Evolutionary conservation across 2,329 filamentous ascomycete genomes (phyloP), one percentile per base, ranked within the genome.

Genomic region (Aspergillus tanneri): DNA sequence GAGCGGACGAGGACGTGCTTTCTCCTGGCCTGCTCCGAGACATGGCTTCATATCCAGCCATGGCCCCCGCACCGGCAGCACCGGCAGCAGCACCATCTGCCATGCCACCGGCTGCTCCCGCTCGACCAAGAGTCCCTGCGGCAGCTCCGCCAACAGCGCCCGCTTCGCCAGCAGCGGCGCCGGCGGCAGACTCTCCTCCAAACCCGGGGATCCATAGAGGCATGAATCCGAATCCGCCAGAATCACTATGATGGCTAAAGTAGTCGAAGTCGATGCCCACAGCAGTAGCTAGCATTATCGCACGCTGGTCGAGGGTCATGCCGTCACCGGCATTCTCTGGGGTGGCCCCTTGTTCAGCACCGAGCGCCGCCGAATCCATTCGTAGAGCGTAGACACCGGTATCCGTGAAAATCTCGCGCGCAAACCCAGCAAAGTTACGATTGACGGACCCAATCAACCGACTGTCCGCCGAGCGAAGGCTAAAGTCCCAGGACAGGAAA

Each of bases 241-340:
- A 62, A 14, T 70, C 64, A 44, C 78, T 82, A 53, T 84, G 80
- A 2, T 81, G 73, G 49, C 81, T 84, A 68, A 86, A 86, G 65
- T 85, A 86, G 61, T 86, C 83, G 50, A 85, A 85, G 58, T 86
- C 83, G 38, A 85, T 76, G 47, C 74, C 81, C 10, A 85, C 82
- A 5, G 83, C 83, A 0, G 82, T 84, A 8, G 83, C 82, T 7
- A 86, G 73, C 82, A 85, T 85, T 21, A 85, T 76, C 2, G 83
- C 83, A 44, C 83, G 74, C 62, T 85, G 81, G 57, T 85, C 83
- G 2, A 86, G 73, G 2, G 81, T 84, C 81, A 86, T 83, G 3
- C 79, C 80, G 2, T 70, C 69, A 9, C 59, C 53, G 2, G 63
- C 39, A 12, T 62, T 56, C 16, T 28, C 46, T 25, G 60, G 48